phyloP scores from a whole-genome alignment of 495 filamentous ascomycete species.

The Ascodesmis nigricans region DNA sequence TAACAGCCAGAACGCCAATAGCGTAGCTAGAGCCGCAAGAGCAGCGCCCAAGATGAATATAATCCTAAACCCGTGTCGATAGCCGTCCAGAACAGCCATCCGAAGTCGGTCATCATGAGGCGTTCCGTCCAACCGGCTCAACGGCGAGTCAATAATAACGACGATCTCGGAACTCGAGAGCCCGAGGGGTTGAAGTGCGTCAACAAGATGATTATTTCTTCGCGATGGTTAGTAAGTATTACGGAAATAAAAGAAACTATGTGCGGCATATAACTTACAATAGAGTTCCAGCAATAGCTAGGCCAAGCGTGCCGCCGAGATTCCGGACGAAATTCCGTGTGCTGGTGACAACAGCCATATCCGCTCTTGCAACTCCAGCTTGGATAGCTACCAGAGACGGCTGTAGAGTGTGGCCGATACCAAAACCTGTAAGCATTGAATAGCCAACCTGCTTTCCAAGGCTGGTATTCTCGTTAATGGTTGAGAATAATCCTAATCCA shows the following conservation, averaged over 20 bases:
- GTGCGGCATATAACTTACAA: constrained; percentile 21
- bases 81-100: constrained; percentile 26
- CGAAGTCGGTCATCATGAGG: constrained; percentile 23
- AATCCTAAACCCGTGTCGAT: constrained; percentile 28
- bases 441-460: constrained; percentile 34
- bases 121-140: constrained; percentile 24
- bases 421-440: constrained; percentile 29
- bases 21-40: constrained; percentile 27
- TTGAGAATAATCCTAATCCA: constrained; percentile 32
- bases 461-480: constrained; percentile 28
- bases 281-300: constrained; percentile 32
- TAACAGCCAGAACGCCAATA: constrained; percentile 27
- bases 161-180: too few relatives aligned
- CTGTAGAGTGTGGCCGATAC: constrained; percentile 33
- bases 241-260: too few relatives aligned
- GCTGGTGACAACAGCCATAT: constrained; percentile 34
- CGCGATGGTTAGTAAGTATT: too few relatives aligned
- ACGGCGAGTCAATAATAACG: too few relatives aligned
- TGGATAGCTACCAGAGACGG: constrained; percentile 34
- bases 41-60: constrained; percentile 30
- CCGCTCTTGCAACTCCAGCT: constrained; percentile 30
- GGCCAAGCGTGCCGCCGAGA: constrained; percentile 31
- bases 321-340: constrained; percentile 33
- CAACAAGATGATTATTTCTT: too few relatives aligned
- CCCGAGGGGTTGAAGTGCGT: too few relatives aligned